Base-by-base conservation (phyloP, 495 filamentous ascomycete genomes). In the Glonium stellatum region DNA sequence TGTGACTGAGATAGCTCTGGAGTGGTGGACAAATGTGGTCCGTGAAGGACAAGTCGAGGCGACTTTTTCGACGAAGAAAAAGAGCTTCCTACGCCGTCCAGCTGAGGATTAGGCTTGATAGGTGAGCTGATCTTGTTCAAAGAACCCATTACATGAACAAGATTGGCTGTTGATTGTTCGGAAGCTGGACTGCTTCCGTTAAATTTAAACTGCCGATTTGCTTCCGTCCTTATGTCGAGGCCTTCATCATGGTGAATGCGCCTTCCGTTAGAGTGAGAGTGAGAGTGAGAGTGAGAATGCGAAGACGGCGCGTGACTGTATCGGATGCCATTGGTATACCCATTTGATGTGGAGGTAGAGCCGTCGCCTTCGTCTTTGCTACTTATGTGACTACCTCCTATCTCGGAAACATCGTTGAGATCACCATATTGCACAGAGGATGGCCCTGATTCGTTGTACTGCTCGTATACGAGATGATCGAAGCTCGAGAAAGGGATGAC, bases 361-460 rank as follows among this genome's bases (percentile, higher is more conserved):
- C 61, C 55, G 31, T 64, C 59, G 31, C 61, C 57, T n/a, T 67
- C 63, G 35, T 66, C 66, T 60, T 54, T 64, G 13, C 50, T 55
- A 39, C 61, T 67, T 6, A 58, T 57, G 54, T 64, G 54, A 60
- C 67, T 60, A 22, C 55, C 64, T 44, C 39, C 58, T 4, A 36
- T 21, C 37, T 69, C 67, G 13, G 61, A 69, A 42, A 58, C 21
- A 10, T 60, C 67, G 31, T 56, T 49, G 13, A 44, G 12, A 47
- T 69, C 65, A 41, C 58, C 58, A 52, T 60, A 59, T 23, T 66
- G 64, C 39, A 59, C 52, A 18, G 67, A 69, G 37, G 67, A 69
- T 36, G 61, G 46, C 22, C 58, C 57, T n/a, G 67, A 69, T 62
- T 69, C 64, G 59, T 51, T 62, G 54, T 67, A 69, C 25, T 62